phyloP scores from a whole-genome alignment of 1,284 basidiomycete species.

The Trichosporon ovoides region DNA sequence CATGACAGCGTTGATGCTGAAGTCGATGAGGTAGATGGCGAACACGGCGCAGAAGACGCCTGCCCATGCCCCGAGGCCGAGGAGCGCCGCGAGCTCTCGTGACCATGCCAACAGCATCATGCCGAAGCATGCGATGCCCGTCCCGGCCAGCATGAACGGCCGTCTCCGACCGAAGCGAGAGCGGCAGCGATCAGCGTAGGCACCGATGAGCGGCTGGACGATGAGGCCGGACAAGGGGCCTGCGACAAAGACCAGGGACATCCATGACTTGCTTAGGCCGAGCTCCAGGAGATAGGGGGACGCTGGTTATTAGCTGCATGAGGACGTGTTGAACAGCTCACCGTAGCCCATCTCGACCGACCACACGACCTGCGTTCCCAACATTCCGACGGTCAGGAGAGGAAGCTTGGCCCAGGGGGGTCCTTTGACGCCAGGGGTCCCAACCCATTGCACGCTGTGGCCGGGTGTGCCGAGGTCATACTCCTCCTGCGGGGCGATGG shows the following conservation, averaged over 20 bases:
- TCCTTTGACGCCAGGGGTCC: constrained; percentile 57
- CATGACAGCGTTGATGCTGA: constrained; percentile 73
- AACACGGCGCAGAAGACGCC: constrained; percentile 70
- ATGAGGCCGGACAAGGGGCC: constrained; percentile 87
- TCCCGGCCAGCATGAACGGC: constrained; percentile 75
- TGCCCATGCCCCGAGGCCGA: constrained; percentile 48
- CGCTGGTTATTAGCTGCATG: constrained; percentile 48
- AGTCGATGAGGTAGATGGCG: constrained; percentile 85
- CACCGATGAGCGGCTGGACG: constrained; percentile 82
- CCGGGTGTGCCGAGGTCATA: constrained; percentile 25
- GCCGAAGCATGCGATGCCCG: constrained; percentile 61
- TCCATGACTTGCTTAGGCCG: constrained; percentile 77
- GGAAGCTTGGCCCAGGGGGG: constrained; percentile 63
- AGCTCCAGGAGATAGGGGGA: constrained; percentile 88
- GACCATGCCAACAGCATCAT: constrained; percentile 85
- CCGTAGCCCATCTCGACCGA: constrained; percentile 88
- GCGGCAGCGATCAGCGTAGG: constrained; percentile 80
- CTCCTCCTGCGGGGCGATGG: constrained; percentile 30
- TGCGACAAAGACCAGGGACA: constrained; percentile 88
- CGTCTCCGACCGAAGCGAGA: constrained; percentile 76
- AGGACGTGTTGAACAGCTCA: constrained; percentile 36
- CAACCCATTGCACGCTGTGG: constrained; percentile 54
- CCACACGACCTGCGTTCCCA: constrained; percentile 82
- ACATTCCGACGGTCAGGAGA: constrained; percentile 65
- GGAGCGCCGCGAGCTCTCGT: constrained; percentile 61